phyloP scores from a whole-genome alignment of 2,329 filamentous ascomycete genomes.

The Arthrobotrys iridis region DNA sequence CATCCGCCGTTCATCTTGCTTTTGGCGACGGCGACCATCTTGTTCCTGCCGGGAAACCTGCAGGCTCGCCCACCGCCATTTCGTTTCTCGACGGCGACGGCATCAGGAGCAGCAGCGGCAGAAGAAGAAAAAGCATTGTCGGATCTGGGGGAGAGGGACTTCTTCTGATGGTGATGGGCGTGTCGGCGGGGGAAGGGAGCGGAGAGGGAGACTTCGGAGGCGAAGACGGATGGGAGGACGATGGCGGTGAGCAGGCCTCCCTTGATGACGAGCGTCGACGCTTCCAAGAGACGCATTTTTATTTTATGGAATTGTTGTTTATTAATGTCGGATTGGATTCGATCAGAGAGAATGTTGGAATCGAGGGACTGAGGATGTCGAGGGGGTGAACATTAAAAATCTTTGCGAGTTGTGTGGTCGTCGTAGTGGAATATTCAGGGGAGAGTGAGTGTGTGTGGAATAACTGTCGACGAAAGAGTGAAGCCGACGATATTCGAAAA shows the following conservation, averaged over 20 bases:
- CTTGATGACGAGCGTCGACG: slow-evolving; percentile 37
- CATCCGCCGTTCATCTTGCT: slow-evolving; percentile 74
- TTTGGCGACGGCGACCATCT: slow-evolving; percentile 75
- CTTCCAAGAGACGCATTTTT: slow-evolving; percentile 33
- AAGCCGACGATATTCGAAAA: slow-evolving; percentile 19
- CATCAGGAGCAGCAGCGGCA: no score
- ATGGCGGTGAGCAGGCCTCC: slow-evolving; percentile 39
- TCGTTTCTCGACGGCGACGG: slow-evolving; percentile 69
- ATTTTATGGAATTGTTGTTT: neutral
- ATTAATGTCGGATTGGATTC: neutral
- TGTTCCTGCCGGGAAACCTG: slow-evolving; percentile 73
- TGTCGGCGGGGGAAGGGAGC: slow-evolving; percentile 27
- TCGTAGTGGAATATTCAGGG: neutral
- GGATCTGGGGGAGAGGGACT: slow-evolving; percentile 52
- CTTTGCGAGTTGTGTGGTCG: neutral
- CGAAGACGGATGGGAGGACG: slow-evolving; percentile 38
- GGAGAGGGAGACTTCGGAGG: slow-evolving; percentile 32
- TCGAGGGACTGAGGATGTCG: neutral
- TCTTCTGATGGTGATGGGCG: slow-evolving; percentile 47
- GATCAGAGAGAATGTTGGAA: neutral
- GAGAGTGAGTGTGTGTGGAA: neutral
- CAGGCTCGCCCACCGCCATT: slow-evolving; percentile 65
- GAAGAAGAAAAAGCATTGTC: no score
- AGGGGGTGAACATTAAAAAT: slow-evolving; percentile 6
- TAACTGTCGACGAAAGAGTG: slow-evolving; percentile 30